Percentiles rank a stretch among this genome's conserved stretches.
Conservation (phyloP, 208 protist species). For the Trichomonas vaginalis region DNA sequence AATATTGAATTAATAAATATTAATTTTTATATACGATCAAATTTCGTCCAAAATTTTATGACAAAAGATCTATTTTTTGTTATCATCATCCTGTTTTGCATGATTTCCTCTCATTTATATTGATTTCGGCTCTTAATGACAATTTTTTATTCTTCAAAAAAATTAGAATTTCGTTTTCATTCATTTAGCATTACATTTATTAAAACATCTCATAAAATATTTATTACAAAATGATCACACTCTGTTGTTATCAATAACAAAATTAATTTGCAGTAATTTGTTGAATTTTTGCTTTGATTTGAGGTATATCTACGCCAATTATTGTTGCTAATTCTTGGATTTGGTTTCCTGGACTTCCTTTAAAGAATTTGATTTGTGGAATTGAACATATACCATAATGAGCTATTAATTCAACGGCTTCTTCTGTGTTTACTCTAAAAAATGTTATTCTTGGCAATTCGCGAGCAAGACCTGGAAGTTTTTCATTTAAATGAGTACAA, state of each 20-base stretch:
- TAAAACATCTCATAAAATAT: too few species aligned
- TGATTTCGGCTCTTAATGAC: too few species aligned
- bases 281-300: not conserved
- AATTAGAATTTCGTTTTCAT: too few species aligned
- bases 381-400: not conserved
- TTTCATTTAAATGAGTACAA: not conserved
- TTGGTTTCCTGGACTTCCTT: not conserved
- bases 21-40: too few species aligned
- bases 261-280: not conserved
- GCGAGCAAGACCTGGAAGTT: not conserved
- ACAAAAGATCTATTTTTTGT: too few species aligned
- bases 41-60: too few species aligned
- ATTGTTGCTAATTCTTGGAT: not conserved
- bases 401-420: not conserved
- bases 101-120: too few species aligned
- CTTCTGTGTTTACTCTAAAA: not conserved
- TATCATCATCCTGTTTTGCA: too few species aligned
- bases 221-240: too few species aligned
- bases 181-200: too few species aligned
- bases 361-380: not conserved
- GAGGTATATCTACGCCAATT: not conserved
- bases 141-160: too few species aligned
- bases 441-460: not conserved
- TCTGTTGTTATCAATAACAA: not conserved
- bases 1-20: too few species aligned